Evolutionary conservation across 768 basidiomycete genomes (phyloP).

Genomic region (Suillus plorans): DNA sequence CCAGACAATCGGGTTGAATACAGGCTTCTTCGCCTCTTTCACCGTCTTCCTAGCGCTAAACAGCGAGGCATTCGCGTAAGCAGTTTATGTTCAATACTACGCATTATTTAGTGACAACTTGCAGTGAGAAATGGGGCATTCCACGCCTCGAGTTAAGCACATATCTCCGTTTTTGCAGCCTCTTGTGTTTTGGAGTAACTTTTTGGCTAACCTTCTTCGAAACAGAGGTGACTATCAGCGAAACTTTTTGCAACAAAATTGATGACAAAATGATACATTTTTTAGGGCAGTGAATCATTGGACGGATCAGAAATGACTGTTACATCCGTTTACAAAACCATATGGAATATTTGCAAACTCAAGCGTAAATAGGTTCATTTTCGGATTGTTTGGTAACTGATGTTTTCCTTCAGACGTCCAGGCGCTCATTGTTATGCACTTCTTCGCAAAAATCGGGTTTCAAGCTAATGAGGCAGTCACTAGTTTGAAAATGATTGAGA

Average conservation of each 20-base stretch:
- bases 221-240: slow-evolving; percentile 64
- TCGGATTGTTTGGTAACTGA: slow-evolving; percentile 1
- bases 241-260: neutral
- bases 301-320: slow-evolving; percentile 89
- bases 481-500: slow-evolving; percentile 92
- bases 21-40: slow-evolving; percentile 93
- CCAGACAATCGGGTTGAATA: slow-evolving; percentile 95
- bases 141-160: slow-evolving; percentile 69
- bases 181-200: slow-evolving; percentile 82
- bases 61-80: slow-evolving; percentile 86
- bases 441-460: slow-evolving; percentile 93
- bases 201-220: slow-evolving; percentile 85
- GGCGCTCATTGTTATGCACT: slow-evolving; percentile 78
- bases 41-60: slow-evolving; percentile 98
- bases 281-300: slow-evolving; percentile 70
- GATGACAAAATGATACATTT: slow-evolving; percentile 6
- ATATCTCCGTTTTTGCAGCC: slow-evolving; percentile 85
- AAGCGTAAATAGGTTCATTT: slow-evolving; percentile 56
- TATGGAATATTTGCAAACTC: slow-evolving; percentile 91
- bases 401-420: slow-evolving; percentile 70
- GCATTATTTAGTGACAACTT: slow-evolving; percentile 10
- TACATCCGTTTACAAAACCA: slow-evolving; percentile 85
- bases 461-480: slow-evolving; percentile 92
- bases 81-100: slow-evolving; percentile 10
- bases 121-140: slow-evolving; percentile 73